Base-by-base conservation (phyloP, 441 rosid species). In the Daphne laureola region DNA sequence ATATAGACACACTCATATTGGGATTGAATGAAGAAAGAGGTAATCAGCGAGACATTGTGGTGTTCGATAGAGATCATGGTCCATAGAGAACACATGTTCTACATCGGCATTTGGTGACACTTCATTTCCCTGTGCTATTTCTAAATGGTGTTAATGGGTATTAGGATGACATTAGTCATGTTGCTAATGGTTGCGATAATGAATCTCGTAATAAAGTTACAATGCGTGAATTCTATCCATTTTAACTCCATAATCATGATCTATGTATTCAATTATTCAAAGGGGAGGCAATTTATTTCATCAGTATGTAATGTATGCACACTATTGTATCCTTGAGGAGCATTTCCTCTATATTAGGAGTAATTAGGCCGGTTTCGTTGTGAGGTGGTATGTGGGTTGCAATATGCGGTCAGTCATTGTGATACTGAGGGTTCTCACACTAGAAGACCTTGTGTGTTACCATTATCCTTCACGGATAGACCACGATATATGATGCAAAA, bases 221-320 rank as follows among this genome's bases (percentile, higher is more conserved):
- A 0, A 11, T 21, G 14, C 0, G 15, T 9, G 2, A 48, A 7
- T 48, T 3, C n/a, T 48, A 16, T 45, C 35, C 26, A 11, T 48
- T 12, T 21, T 11, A 4, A 2, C 12, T 48, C 2, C 51, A 21
- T 3, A 35, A 48, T 2, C 5, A 15, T 11, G 4, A 2, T 0
- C n/a, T 8, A 0, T 11, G 14, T 1, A 5, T 9, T 9, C 2
- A 0, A 16, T 4, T 0, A 2, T 21, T 5, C 12, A 17, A 54
- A 8, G 31, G 12, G 18, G 15, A 15, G 57, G 58, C 0, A 43
- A 48, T 5, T 8, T 55, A 0, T 44, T 55, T 12, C 65, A 66
- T 12, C 54, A 60, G 5, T 55, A 14, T 45, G 3, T 59, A 2
- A 43, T 60, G 1, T 54, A 61, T 55, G 54, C 51, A 0, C 55